Percentiles rank a stretch among this genome's conserved stretches.
These are phyloP conservation scores for Ramaria rubella DNA, from an alignment of 768 basidiomycete genomes.

Conservation along the genomic window DNA sequence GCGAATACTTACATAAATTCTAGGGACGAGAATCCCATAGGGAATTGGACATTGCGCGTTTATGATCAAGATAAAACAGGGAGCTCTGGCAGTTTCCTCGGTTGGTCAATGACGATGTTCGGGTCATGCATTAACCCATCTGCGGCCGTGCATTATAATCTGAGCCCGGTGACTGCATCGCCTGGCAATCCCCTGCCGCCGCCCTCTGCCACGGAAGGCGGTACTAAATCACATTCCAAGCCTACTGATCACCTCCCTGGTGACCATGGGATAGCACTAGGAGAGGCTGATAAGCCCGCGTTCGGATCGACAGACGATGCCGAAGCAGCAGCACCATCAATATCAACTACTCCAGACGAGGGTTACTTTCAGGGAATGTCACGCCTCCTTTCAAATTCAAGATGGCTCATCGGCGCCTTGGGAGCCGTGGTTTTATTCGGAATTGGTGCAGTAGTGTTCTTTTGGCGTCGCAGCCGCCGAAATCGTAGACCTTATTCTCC, in stretches of 20 bases:
- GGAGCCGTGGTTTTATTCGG: slow-evolving; percentile 74
- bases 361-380: slow-evolving; percentile 82
- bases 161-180: slow-evolving; percentile 24
- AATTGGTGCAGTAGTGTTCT: slow-evolving; percentile 61
- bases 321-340: slow-evolving; percentile 28
- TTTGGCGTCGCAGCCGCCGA: slow-evolving; percentile 54
- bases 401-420: slow-evolving; percentile 88
- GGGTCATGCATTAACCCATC: slow-evolving; percentile 75
- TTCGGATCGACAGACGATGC: slow-evolving; percentile 39
- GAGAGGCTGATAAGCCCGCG: slow-evolving; percentile 74
- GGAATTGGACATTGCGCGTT: slow-evolving; percentile 85
- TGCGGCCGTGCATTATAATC: slow-evolving; percentile 49
- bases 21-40: slow-evolving; percentile 91
- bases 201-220: slow-evolving; percentile 28
- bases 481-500: slow-evolving; percentile 45
- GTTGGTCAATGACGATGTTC: slow-evolving; percentile 92
- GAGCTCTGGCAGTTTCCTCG: slow-evolving; percentile 63
- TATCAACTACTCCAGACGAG: slow-evolving; percentile 60
- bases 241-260: slow-evolving; percentile 83
- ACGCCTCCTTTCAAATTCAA: slow-evolving; percentile 64
- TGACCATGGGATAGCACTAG: slow-evolving; percentile 75
- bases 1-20: slow-evolving; percentile 8
- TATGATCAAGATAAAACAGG: slow-evolving; percentile 62
- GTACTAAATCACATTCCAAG: slow-evolving; percentile 64
- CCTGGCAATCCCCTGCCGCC: slow-evolving; percentile 34